Percentiles rank a stretch among this genome's conserved stretches.
phyloP scores from a whole-genome alignment of 495 filamentous ascomycete genomes.

The Darksidea phi region DNA sequence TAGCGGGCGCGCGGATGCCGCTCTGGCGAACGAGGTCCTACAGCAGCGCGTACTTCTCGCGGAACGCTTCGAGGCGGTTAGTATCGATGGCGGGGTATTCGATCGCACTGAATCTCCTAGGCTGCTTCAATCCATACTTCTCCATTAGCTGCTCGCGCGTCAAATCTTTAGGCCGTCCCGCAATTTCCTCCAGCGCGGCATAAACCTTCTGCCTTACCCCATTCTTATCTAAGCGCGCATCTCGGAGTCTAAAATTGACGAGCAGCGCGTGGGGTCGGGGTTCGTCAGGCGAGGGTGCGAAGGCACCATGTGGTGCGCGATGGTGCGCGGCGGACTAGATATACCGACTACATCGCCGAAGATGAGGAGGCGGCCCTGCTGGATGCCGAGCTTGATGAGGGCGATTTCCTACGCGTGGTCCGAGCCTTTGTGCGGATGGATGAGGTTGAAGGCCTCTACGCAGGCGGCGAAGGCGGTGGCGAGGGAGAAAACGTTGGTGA shows the following conservation, averaged over 20 bases:
- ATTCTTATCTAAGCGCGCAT: slow-evolving; percentile 37
- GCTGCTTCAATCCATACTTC: slow-evolving; percentile 38
- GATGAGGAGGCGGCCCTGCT: slow-evolving; percentile 42
- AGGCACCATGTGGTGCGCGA: slow-evolving; percentile 39
- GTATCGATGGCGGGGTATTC: slow-evolving; percentile 37
- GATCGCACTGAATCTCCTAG: slow-evolving; percentile 31
- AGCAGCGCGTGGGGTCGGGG: slow-evolving; percentile 39
- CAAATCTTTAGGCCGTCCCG: slow-evolving; percentile 19
- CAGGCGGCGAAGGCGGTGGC: slow-evolving; percentile 42
- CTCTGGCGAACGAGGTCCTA: slow-evolving; percentile 38
- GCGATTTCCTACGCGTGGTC: slow-evolving; percentile 36
- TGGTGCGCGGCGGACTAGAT: slow-evolving; percentile 35
- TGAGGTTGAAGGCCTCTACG: slow-evolving; percentile 42
- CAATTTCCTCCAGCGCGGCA: slow-evolving; percentile 33
- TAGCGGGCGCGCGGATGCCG: background rate
- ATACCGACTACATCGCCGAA: slow-evolving; percentile 44
- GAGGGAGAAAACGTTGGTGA: slow-evolving; percentile 37
- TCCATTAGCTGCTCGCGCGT: slow-evolving; percentile 39
- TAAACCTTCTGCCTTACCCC: slow-evolving; percentile 30
- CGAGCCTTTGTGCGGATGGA: slow-evolving; percentile 36
- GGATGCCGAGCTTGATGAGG: slow-evolving; percentile 38
- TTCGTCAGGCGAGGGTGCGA: slow-evolving; percentile 38
- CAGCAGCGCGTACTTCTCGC: slow-evolving; percentile 39
- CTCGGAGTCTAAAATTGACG: slow-evolving; percentile 38
- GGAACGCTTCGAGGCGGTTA: slow-evolving; percentile 40